Percentiles rank a stretch among this genome's conserved stretches.
phyloP scores from a whole-genome alignment of 2,329 filamentous ascomycete genomes.

The Aspergillus amoenus region DNA sequence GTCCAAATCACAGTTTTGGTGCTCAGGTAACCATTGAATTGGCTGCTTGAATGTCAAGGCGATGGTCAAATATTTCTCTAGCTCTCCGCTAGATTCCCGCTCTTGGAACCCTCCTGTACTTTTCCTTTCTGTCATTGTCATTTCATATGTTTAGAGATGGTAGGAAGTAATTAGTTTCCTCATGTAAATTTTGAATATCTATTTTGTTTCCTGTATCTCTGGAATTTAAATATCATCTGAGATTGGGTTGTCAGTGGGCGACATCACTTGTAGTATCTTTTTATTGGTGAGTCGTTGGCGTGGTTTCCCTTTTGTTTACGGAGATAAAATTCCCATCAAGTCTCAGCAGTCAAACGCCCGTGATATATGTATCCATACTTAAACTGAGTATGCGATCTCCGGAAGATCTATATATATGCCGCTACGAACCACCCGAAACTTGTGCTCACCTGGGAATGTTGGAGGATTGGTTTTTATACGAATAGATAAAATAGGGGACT shows the following conservation, averaged over 20 bases:
- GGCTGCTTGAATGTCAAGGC: neutral
- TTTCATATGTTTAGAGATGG: constrained; percentile 33
- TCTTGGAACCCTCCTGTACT: constrained; percentile 24
- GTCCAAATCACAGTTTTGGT: neutral
- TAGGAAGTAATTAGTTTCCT: constrained; percentile 35
- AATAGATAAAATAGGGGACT: too few relatives aligned
- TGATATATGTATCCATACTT: too few relatives aligned
- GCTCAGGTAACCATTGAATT: neutral
- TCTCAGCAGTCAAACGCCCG: too few relatives aligned
- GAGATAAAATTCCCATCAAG: too few relatives aligned
- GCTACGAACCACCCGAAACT: too few relatives aligned
- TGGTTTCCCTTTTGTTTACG: too few relatives aligned
- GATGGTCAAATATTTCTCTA: neutral
- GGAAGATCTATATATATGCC: too few relatives aligned
- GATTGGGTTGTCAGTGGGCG: neutral
- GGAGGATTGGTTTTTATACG: too few relatives aligned
- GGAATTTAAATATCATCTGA: neutral
- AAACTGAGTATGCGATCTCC: too few relatives aligned
- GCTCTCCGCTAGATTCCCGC: constrained; percentile 9
- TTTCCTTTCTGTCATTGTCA: constrained; percentile 15
- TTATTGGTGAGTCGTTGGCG: neutral
- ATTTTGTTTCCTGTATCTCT: neutral
- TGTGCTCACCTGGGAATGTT: too few relatives aligned
- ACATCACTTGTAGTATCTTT: neutral
- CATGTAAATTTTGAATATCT: constrained; percentile 25